phyloP scores from a whole-genome alignment of 306 rosid genomes.

The Sphenostylis stenocarpa region DNA sequence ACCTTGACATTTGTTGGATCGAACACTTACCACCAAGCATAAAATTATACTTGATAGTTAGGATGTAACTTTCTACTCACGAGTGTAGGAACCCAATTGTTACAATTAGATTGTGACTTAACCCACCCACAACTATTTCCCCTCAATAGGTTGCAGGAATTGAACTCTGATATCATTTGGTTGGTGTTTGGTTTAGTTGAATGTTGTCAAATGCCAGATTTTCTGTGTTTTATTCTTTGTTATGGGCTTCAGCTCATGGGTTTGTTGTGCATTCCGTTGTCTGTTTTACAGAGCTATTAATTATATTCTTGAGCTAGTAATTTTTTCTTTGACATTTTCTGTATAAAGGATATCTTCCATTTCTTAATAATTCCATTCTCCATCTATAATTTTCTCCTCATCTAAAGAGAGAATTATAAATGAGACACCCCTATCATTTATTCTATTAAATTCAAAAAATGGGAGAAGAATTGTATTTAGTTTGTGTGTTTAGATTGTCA shows the following conservation, averaged over 20 bases:
- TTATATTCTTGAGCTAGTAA: neutral
- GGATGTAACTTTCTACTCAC: too few species aligned
- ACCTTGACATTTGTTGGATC: neutral
- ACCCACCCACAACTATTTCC: too few species aligned
- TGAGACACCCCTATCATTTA: neutral
- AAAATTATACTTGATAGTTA: too few species aligned
- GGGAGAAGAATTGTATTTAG: neutral
- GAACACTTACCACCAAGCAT: too few species aligned
- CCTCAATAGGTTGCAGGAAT: too few species aligned
- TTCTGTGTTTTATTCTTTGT: neutral
- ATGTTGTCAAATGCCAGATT: slow-evolving; percentile 14
- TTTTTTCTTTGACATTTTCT: slow-evolving; percentile 17
- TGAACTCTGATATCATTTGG: too few species aligned
- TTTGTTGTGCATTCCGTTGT: slow-evolving; percentile 9
- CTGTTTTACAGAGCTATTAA: slow-evolving; percentile 7
- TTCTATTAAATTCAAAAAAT: neutral
- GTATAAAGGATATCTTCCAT: neutral
- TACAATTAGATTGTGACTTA: too few species aligned
- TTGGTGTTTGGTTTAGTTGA: slow-evolving; percentile 3
- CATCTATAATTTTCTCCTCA: neutral
- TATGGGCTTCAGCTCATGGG: neutral
- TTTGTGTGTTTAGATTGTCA: slow-evolving; percentile 24
- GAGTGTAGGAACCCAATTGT: too few species aligned
- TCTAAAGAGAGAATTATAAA: slow-evolving; percentile 4
- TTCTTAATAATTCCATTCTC: neutral